Evolutionary conservation across 2,329 filamentous ascomycete species (phyloP), one percentile per base, ranked within the genome.

Genomic region (Helicocarpus griseus): DNA sequence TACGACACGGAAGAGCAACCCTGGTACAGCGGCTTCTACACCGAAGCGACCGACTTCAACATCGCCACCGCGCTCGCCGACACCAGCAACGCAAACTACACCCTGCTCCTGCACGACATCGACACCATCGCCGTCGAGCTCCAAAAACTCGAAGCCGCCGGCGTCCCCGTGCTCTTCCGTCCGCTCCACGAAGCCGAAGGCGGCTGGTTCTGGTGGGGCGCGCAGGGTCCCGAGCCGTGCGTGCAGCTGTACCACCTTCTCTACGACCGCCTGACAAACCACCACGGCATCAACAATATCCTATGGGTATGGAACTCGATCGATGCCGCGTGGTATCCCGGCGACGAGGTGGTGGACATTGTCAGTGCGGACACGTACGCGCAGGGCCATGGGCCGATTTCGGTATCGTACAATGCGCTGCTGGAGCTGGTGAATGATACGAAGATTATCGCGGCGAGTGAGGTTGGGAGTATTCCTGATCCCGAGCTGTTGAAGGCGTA

Each of bases 21-120:
- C n/a, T 77, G 75, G 74, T 77, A 66, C 62, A 63, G 63, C 7
- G 74, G 74, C 5, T 77, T 77, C 63, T 77, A 77, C 62, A 75
- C 73, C 24, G 62, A 63, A n/a, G 73, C 73, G 1, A 74, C 73
- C 6, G 33, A 60, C 2, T 69, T 69, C 36, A 58, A 65, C 7
- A 74, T 71, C 46, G 78, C 78, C 1, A 63, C 69, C 8, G 70
- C 72, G 29, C 69, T 75, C n/a, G 77, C 75, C 2, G 81, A 80
- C 59, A 72, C 81, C 43, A 73, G 70, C 0, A 58, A 77, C 77
- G 5, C 79, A 78, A 0, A 79, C 70, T 1, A 77, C 74, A 72
- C 78, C 3, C 82, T 82, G 64, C 75, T 77, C 45, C 72, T 82
- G 39, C 81, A 82, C 64, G 71, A 76, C 14, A 72, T 82, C 51